Conservation (phyloP, 768 basidiomycete genomes). For the Porphyrellus cyaneotinctus region DNA sequence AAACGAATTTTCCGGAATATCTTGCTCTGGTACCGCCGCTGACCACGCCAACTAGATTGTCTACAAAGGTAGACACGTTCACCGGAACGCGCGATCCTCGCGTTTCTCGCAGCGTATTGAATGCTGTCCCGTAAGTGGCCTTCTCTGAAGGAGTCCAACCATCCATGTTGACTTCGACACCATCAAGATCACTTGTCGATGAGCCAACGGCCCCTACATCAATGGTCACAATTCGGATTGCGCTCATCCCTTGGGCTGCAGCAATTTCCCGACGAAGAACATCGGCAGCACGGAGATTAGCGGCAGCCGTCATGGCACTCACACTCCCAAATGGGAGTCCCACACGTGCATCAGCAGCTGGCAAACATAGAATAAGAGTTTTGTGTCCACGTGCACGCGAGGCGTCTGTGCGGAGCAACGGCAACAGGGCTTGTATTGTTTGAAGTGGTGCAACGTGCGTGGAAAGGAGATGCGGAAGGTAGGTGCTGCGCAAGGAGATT, state of each 20-base stretch:
- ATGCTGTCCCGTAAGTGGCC: slow-evolving; percentile 67
- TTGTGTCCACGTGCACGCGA: slow-evolving; percentile 40
- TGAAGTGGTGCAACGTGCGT: slow-evolving; percentile 77
- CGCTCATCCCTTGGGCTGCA: slow-evolving; percentile 59
- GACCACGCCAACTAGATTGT: slow-evolving; percentile 56
- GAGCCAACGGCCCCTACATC: slow-evolving; percentile 62
- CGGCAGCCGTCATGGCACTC: slow-evolving; percentile 72
- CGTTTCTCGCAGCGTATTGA: slow-evolving; percentile 44
- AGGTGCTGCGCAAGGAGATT: slow-evolving; percentile 55
- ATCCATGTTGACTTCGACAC: slow-evolving; percentile 50
- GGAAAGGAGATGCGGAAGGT: slow-evolving; percentile 67
- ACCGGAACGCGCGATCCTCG: slow-evolving; percentile 50
- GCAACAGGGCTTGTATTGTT: slow-evolving; percentile 71
- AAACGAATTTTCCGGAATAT: slow-evolving; percentile 37
- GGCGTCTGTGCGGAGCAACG: slow-evolving; percentile 69
- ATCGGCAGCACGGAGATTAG: slow-evolving; percentile 66
- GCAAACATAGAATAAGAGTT: slow-evolving; percentile 69
- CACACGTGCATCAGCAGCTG: slow-evolving; percentile 66
- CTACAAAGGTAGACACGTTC: slow-evolving; percentile 54
- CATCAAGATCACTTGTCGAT: slow-evolving; percentile 26
- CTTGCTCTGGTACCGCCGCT: slow-evolving; percentile 45
- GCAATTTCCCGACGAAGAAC: slow-evolving; percentile 73
- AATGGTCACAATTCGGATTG: slow-evolving; percentile 52
- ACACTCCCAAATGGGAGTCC: slow-evolving; percentile 65
- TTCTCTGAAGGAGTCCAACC: slow-evolving; percentile 75